Base-by-base conservation (phyloP, 176 grass and related monocot species). In the Urochloa ruziziensis region DNA sequence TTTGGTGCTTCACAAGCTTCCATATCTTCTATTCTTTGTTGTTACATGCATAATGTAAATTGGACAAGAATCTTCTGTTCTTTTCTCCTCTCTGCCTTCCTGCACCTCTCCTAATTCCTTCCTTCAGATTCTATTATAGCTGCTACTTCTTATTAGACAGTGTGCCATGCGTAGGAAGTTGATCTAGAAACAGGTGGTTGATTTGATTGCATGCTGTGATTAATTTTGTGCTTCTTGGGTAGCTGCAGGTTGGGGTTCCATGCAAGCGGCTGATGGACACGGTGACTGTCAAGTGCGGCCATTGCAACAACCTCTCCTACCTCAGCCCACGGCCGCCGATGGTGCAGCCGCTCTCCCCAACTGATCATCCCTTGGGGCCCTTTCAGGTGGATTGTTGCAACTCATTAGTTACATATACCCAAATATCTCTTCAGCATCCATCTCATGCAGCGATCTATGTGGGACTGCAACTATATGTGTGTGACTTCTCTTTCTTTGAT, bases 161-260 rank as follows among this genome's bases (percentile, higher is more conserved):
- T 67, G 48, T 67, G 39, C 44, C 73, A 81, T 91, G 86, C 77
- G 83, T 39, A 39, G 29, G 19, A 72, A 79, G 56, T 72, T 76
- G 30, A 35, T 34, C 7, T 33, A 54, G 28, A 23, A 46, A 21
- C 46, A 42, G 48, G 65, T 9, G 3, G 37, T 43, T 79, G 32
- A 28, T 83, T 72, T 79, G 57, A 70, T 79, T 59, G 23, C 80
- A 80, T 87, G 62, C 65, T 80, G 54, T 27, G 80, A 88, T 77
- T 76, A 70, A 87, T 88, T 65, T 78, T 82, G 36, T 81, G 74
- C 51, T 43, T 88, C 78, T 82, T 81, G 77, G 85, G 85, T 88
- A 90, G 90, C 79, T 98, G 84, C 87, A 98, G 95, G 95, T 98
- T 77, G 92, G 92, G 60, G 91, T 95, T 46, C 92, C 92, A 92